These are phyloP conservation scores for Xylaria sp. DNA, from an alignment of 2,329 filamentous ascomycete genomes.

Conservation along the genomic window DNA sequence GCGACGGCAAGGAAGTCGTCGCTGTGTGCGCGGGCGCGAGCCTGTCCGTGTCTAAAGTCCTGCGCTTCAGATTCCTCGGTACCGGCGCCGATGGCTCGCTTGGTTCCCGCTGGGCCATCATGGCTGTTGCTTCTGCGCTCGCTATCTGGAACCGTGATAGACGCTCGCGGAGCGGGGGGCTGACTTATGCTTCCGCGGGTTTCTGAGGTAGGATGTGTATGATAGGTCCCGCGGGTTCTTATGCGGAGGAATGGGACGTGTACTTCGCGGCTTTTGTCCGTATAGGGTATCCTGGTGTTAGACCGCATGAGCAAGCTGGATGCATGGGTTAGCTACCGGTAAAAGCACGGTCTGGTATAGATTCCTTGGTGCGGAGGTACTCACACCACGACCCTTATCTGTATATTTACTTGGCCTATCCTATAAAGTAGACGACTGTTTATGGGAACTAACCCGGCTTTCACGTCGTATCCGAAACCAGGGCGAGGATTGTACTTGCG, in stretches of 20 bases:
- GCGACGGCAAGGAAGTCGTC: constrained; percentile 57
- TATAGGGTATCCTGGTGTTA: not conserved
- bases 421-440: not conserved
- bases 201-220: constrained; percentile 2
- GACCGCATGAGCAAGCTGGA: not conserved
- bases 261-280: not conserved
- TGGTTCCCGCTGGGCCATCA: constrained; percentile 57
- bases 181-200: constrained; percentile 7
- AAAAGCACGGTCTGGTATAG: not conserved
- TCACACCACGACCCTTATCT: not conserved
- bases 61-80: constrained; percentile 56
- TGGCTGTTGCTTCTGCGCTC: constrained; percentile 55
- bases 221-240: not conserved
- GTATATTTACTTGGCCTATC: not conserved
- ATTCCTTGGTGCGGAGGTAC: not conserved
- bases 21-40: constrained; percentile 50
- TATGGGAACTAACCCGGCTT: not conserved
- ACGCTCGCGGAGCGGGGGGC: not conserved
- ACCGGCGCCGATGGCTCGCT: constrained; percentile 53
- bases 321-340: not conserved
- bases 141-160: constrained; percentile 46
- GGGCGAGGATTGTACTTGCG: not conserved
- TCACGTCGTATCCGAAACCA: not conserved
- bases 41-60: constrained; percentile 50
- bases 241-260: not conserved